Conservation (phyloP, 2,329 filamentous ascomycete species). For the Alternaria arbusti region DNA sequence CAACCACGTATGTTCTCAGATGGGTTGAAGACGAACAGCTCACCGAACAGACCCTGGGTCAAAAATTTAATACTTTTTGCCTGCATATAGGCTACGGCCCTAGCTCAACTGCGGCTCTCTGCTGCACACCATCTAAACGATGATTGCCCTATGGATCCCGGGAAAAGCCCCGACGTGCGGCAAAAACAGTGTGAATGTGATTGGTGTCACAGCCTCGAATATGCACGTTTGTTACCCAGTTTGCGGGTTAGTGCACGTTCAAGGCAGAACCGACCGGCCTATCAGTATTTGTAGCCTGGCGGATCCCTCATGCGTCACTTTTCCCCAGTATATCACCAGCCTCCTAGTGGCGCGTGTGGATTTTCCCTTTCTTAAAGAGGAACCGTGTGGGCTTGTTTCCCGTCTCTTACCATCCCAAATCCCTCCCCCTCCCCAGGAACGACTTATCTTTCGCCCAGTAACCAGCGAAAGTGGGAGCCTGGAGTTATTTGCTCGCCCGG, state of each 20-base stretch:
- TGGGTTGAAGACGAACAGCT: neutral
- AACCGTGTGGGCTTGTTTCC: neutral
- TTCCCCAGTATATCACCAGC: constrained; percentile 4
- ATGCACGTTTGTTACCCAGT: constrained; percentile 31
- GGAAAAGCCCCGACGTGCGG: neutral
- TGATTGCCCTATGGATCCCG: constrained; percentile 6
- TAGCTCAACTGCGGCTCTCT: constrained; percentile 17
- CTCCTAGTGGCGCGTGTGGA: constrained; percentile 7
- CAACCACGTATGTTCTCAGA: neutral
- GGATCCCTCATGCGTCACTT: constrained; percentile 31
- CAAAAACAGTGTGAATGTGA: constrained; percentile 19
- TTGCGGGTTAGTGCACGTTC: constrained; percentile 27
- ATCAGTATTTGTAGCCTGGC: constrained; percentile 35
- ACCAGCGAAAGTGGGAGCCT: neutral
- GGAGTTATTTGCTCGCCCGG: neutral
- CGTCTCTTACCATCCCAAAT: neutral
- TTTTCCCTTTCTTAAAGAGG: constrained; percentile 6
- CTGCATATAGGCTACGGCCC: constrained; percentile 23
- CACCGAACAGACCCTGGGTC: neutral
- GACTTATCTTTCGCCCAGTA: neutral
- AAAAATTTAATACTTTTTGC: constrained; percentile 12
- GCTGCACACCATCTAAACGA: neutral
- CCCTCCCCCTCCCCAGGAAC: neutral
- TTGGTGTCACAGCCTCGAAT: constrained; percentile 29
- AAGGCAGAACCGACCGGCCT: constrained; percentile 24